phyloP scores from a whole-genome alignment of 345 rosid genomes.

The Salix udensis region DNA sequence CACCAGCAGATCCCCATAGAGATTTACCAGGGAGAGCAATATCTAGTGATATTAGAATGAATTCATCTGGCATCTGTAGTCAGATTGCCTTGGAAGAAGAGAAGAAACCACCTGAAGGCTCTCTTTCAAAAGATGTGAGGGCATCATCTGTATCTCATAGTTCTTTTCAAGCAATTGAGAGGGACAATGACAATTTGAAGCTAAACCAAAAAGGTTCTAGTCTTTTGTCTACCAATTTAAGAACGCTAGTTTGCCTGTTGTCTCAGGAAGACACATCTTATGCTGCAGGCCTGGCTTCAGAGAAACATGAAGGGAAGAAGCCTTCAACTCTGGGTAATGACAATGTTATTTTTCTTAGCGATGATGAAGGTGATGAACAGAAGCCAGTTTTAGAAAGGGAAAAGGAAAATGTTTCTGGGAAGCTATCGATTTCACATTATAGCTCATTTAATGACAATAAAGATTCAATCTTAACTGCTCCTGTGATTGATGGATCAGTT shows the following conservation, averaged over 20 bases:
- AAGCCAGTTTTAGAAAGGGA: conserved; percentile 37
- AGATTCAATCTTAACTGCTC: conserved; percentile 17
- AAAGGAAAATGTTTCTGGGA: conserved; percentile 29
- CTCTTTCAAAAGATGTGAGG: conserved; percentile 24
- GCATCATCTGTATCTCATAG: conserved; percentile 22
- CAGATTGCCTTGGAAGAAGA: conserved; percentile 23
- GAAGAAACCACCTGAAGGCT: conserved; percentile 31
- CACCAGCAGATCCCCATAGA: conserved; percentile 29
- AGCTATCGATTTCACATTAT: conserved; percentile 30
- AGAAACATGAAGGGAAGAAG: conserved; percentile 33
- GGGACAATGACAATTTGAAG: conserved; percentile 17
- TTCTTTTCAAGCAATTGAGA: conserved; percentile 19
- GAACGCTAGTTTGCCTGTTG: conserved; percentile 27
- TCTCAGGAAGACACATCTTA: conserved; percentile 38
- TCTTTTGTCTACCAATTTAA: conserved; percentile 30
- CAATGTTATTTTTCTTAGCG: conserved; percentile 65
- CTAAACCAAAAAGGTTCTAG: conserved; percentile 31
- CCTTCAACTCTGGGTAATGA: conserved; percentile 29
- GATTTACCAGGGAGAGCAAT: conserved; percentile 39
- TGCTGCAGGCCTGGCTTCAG: conserved; percentile 20
- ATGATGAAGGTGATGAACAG: conserved; percentile 66
- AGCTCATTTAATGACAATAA: conserved; percentile 19
- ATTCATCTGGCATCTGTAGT: conserved; percentile 19
- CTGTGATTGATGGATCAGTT: conserved; percentile 23
- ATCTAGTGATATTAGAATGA: conserved; percentile 25